phyloP scores from a whole-genome alignment of 805 yeast species.

The Saturnispora sekii region DNA sequence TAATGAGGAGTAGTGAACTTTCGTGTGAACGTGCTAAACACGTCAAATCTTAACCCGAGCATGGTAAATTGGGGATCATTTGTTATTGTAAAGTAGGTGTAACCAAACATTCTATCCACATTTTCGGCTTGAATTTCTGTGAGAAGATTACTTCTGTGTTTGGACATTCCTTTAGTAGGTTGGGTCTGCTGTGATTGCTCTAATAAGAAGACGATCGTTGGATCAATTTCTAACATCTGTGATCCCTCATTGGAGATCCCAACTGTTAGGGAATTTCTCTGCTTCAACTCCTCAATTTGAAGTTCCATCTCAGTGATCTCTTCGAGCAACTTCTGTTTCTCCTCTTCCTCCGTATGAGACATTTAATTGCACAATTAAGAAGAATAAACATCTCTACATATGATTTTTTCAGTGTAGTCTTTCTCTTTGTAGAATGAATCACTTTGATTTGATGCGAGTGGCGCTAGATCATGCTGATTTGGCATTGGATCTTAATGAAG shows the following conservation, averaged over 20 bases:
- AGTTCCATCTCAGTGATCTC: constrained; percentile 12
- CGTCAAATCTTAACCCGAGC: constrained; percentile 44
- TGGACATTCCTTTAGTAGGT: constrained; percentile 1
- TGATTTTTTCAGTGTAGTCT: background rate
- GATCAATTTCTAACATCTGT: background rate
- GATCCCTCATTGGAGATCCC: background rate
- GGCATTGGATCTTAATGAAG: constrained; percentile 62
- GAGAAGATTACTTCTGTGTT: background rate
- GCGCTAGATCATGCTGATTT: constrained; percentile 50
- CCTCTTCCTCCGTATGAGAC: constrained; percentile 6
- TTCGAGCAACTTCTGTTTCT: constrained; percentile 11
- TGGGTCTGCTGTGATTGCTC: background rate
- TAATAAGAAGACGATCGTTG: background rate
- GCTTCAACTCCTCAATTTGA: constrained; percentile 9
- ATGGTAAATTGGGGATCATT: constrained; percentile 21
- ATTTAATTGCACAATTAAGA: background rate
- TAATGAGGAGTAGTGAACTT: constrained; percentile 37
- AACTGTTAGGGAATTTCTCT: background rate
- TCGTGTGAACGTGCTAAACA: constrained; percentile 22
- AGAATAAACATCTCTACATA: background rate
- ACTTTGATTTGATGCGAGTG: constrained; percentile 36
- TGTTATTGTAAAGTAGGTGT: constrained; percentile 41
- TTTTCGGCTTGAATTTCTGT: constrained; percentile 33
- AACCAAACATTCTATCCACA: constrained; percentile 37
- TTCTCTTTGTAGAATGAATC: constrained; percentile 5